Conservation (phyloP, 129 eudicot species). For the Flaveria sonorensis region DNA sequence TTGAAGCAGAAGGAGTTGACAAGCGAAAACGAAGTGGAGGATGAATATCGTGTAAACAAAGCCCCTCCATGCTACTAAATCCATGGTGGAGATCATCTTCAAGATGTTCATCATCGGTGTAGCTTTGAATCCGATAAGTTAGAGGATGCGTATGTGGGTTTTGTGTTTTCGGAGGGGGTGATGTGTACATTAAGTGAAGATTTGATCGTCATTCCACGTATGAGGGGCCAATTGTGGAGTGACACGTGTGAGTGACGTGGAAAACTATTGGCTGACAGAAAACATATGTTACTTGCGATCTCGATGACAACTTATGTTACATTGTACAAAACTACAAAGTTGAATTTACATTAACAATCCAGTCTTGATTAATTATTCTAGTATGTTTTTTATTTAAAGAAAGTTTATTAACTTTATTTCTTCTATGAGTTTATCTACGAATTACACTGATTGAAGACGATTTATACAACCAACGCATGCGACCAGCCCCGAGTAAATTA, state of each 20-base stretch:
- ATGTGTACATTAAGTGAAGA: slow-evolving; percentile 19
- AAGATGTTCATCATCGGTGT: slow-evolving; percentile 43
- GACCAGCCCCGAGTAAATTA: too few species aligned
- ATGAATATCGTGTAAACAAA: slow-evolving; percentile 58
- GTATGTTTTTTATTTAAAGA: too few species aligned
- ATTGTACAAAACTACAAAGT: too few species aligned
- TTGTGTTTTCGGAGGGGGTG: slow-evolving; percentile 9
- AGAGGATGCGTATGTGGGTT: slow-evolving; percentile 4
- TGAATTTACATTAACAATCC: too few species aligned
- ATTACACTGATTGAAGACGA: too few species aligned
- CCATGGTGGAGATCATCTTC: slow-evolving; percentile 49
- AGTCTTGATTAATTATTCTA: too few species aligned
- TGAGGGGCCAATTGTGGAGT: slow-evolving; percentile 20
- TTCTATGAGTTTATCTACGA: too few species aligned
- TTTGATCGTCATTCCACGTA: slow-evolving; percentile 54
- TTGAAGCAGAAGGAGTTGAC: slow-evolving; percentile 84
- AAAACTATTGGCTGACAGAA: neutral
- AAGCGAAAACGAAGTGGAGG: slow-evolving; percentile 77
- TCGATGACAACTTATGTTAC: too few species aligned
- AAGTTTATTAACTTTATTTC: too few species aligned
- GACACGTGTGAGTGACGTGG: slow-evolving; percentile 39
- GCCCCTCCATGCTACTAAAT: slow-evolving; percentile 87
- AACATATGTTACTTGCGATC: slow-evolving; percentile 17
- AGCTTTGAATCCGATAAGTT: slow-evolving; percentile 14
- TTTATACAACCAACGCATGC: too few species aligned